Evolutionary conservation across 306 rosid genomes (phyloP), one percentile per base, ranked within the genome.

Genomic region (Hippophae gyantsensis): DNA sequence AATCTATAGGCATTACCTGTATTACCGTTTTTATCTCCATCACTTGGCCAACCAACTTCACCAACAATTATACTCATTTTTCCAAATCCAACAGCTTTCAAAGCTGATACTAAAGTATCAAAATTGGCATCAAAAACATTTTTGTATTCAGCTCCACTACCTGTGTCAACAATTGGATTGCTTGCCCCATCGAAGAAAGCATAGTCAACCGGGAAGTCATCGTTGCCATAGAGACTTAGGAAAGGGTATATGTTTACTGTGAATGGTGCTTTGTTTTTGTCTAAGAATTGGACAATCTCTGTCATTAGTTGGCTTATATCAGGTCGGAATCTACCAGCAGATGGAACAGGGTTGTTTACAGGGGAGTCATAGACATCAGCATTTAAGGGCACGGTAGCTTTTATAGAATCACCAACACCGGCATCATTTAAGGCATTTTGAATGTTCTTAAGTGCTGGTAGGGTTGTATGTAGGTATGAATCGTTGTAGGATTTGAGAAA

Each of bases 11-110:
- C 99, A 64, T 84, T 71, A 3, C 90, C 86, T 0, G 13, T 44
- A 58, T 88, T 88, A 62, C 85, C 99, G 52, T 86, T 88, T 86
- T 88, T 92, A 80, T 92, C 96, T 0, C 99, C 99, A 6, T 88
- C 94, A 2, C 96, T 92, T 1, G 99, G 99, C 99, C 99, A 92
- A 47, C 99, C 99, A 61, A 92, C 99, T 75, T 92, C 99, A 51
- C 99, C 99, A 1, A 92, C 99, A 67, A 92, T 42, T 59, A 92
- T 75, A 32, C 94, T 52, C 76, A 82, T 56, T 72, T 92, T 67
- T 1, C 86, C 90, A 9, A 23, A 79, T 44, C 94, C 99, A 1
- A 10, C 86, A 0, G 82, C 84, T 69, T 77, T 88, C 62, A 92
- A 74, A 57, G 99, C 81, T 6, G 97, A 73, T 53, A 87, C 99